A percentile compares a stretch with the other conserved stretches of the same genome.
Conservation (phyloP, 345 rosid genomes). For the Hibiscus tridactylites region DNA sequence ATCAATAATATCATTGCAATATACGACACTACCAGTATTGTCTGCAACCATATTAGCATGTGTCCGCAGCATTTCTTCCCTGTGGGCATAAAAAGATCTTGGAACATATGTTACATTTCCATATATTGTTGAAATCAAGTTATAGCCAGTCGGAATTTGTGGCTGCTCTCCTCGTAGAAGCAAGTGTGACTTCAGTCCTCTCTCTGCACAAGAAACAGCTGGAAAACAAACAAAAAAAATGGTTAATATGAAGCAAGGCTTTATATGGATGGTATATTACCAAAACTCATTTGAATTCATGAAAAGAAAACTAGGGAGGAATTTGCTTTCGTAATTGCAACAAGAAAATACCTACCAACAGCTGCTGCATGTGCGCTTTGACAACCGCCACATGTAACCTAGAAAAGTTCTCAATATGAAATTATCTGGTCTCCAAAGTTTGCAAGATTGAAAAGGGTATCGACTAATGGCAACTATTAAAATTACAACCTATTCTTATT, state of each 20-base stretch:
- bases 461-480: neutral
- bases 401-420: constrained; percentile 27
- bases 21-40: constrained; percentile 31
- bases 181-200: constrained; percentile 74
- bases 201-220: constrained; percentile 89
- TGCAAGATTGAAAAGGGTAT: constrained; percentile 9
- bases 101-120: constrained; percentile 64
- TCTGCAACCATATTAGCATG: constrained; percentile 58
- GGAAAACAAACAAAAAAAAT: constrained; percentile 18
- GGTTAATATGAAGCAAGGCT: neutral
- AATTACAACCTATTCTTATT: neutral
- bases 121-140: constrained; percentile 60
- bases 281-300: neutral
- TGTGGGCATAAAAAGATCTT: constrained; percentile 52
- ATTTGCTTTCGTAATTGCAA: neutral
- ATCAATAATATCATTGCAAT: constrained; percentile 47
- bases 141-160: constrained; percentile 69
- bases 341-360: constrained; percentile 44
- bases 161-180: constrained; percentile 89
- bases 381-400: constrained; percentile 96
- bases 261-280: neutral
- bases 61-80: constrained; percentile 48
- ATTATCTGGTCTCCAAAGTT: constrained; percentile 16
- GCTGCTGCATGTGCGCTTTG: constrained; percentile 93
- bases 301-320: neutral